phyloP scores from a whole-genome alignment of 805 yeast genomes.

The Schwanniomyces vanrijiae region DNA sequence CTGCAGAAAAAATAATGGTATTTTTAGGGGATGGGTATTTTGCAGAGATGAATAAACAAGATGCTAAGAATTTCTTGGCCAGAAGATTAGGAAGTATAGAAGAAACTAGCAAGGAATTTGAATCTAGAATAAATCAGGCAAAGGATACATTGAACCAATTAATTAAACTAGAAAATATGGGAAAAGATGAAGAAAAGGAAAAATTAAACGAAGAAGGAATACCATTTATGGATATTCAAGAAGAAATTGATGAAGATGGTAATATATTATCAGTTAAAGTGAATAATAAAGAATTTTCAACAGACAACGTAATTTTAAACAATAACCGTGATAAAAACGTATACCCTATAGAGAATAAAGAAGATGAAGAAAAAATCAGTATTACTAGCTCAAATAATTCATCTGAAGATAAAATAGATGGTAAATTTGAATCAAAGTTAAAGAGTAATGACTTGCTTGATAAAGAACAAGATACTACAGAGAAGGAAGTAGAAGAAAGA shows the following conservation, averaged over 20 bases:
- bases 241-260: slow-evolving; percentile 78
- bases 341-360: not conserved
- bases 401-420: not conserved
- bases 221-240: slow-evolving; percentile 81
- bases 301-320: not conserved
- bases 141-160: slow-evolving; percentile 28
- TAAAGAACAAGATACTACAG: not conserved
- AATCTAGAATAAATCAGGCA: slow-evolving; percentile 40
- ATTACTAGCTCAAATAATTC: not conserved
- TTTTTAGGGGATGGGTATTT: slow-evolving; percentile 43
- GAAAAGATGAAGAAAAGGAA: slow-evolving; percentile 5
- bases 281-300: slow-evolving; percentile 15
- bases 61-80: slow-evolving; percentile 27
- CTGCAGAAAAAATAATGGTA: slow-evolving; percentile 19
- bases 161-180: slow-evolving; percentile 7
- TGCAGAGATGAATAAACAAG: slow-evolving; percentile 27
- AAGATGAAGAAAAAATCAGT: not conserved
- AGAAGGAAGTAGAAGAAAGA: not conserved
- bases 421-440: not conserved
- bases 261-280: slow-evolving; percentile 47
- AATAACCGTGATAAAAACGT: not conserved
- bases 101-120: slow-evolving; percentile 42
- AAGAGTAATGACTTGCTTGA: too few species aligned
- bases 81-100: slow-evolving; percentile 27
- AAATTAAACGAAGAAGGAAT: slow-evolving; percentile 45